A percentile compares a stretch with the other conserved stretches of the same genome.
phyloP scores from a whole-genome alignment of 1,284 basidiomycete species.

The Vanrija pseudolonga region DNA sequence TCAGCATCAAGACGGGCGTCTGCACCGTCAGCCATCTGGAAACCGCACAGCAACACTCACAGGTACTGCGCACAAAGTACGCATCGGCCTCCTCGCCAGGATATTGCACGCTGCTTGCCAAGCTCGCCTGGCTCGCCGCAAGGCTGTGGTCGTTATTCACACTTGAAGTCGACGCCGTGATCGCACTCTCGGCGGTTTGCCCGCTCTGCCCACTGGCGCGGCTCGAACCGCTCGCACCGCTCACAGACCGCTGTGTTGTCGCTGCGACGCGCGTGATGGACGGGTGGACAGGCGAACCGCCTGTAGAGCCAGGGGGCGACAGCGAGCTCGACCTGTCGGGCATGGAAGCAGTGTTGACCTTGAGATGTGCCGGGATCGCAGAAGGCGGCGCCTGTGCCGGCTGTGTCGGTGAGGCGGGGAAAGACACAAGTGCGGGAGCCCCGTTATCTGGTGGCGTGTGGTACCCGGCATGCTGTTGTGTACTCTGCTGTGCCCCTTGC shows the following conservation, averaged over 20 bases:
- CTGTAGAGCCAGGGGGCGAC: conserved; percentile 1
- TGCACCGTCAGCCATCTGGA: conserved; percentile 8
- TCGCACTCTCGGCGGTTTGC: not conserved
- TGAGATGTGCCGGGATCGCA: too few relatives aligned
- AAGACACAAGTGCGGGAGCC: not conserved
- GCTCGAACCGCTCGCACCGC: too few relatives aligned
- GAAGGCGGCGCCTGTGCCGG: too few relatives aligned
- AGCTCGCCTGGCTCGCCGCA: not conserved
- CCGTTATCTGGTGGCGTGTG: too few relatives aligned
- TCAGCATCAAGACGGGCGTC: conserved; percentile 74
- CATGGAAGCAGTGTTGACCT: too few relatives aligned
- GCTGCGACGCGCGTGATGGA: conserved; percentile 7
- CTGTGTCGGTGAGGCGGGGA: not conserved
- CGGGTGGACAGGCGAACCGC: conserved; percentile 10
- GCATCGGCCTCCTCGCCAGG: conserved; percentile 71
- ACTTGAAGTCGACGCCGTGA: not conserved
- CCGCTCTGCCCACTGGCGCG: too few relatives aligned
- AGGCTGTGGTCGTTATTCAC: not conserved
- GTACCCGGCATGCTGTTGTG: too few relatives aligned
- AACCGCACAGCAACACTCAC: conserved; percentile 30
- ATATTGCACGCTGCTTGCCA: conserved; percentile 21
- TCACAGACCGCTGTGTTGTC: not conserved
- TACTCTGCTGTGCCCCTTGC: too few relatives aligned
- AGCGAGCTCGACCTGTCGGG: not conserved
- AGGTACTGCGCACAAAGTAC: conserved; percentile 81